phyloP scores from a whole-genome alignment of 2,329 filamentous ascomycete species.

The Aspergillus neoniger region DNA sequence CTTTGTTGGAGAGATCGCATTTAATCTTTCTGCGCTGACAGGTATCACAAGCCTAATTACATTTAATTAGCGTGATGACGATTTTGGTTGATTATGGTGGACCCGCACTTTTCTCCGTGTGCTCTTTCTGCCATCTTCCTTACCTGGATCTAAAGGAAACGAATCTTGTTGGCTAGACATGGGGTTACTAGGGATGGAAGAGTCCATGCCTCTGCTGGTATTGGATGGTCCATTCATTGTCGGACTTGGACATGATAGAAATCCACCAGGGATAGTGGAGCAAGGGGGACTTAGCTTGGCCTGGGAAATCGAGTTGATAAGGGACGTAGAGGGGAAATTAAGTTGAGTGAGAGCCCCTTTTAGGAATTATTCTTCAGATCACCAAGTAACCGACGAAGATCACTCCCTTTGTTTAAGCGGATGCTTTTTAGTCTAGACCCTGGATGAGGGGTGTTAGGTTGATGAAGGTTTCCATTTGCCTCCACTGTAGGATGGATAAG shows the following conservation, averaged over 20 bases:
- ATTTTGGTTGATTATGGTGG: not conserved
- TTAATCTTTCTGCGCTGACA: constrained; percentile 5
- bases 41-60: constrained; percentile 2
- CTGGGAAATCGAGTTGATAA: not conserved
- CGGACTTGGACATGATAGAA: not conserved
- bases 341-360: not conserved
- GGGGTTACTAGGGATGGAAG: not conserved
- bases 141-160: not conserved
- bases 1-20: not conserved
- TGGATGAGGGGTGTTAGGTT: not conserved
- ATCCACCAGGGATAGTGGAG: not conserved
- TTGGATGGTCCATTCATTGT: not conserved
- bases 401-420: not conserved
- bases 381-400: not conserved
- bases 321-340: not conserved
- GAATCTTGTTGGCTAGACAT: not conserved
- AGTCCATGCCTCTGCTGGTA: not conserved
- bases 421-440: not conserved
- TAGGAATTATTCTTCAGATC: not conserved
- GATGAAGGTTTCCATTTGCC: not conserved
- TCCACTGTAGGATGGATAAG: not conserved
- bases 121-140: not conserved
- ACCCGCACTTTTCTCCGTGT: not conserved
- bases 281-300: not conserved
- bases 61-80: not conserved